Percentiles rank a stretch among this genome's conserved stretches.
phyloP scores from a whole-genome alignment of 768 basidiomycete genomes.

The Gloeopeniophorella convolvens region DNA sequence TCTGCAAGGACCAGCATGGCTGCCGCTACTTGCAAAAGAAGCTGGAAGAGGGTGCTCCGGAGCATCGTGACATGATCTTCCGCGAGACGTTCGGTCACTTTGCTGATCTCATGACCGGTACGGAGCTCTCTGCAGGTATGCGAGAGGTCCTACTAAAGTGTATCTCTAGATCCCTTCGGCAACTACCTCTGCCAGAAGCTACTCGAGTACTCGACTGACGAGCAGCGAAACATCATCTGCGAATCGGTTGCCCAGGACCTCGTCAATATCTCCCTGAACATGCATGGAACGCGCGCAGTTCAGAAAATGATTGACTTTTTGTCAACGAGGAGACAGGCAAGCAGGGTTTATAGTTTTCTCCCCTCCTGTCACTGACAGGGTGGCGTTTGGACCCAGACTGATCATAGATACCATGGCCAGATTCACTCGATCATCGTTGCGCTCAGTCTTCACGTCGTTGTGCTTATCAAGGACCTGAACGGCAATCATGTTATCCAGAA shows the following conservation, averaged over 20 bases:
- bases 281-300: constrained; percentile 99
- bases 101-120: constrained; percentile 96
- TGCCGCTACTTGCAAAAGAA: constrained; percentile 99
- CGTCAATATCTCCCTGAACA: constrained; percentile 96
- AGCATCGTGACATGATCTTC: constrained; percentile 99
- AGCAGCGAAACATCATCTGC: constrained; percentile 94
- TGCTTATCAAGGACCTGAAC: constrained; percentile 97
- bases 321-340: constrained; percentile 87
- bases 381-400: constrained; percentile 50
- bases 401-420: constrained; percentile 79
- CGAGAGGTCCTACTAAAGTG: constrained; percentile 9
- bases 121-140: constrained; percentile 19
- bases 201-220: constrained; percentile 93
- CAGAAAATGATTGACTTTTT: constrained; percentile 99
- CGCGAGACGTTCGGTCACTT: constrained; percentile 97
- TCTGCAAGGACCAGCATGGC: constrained; percentile 99
- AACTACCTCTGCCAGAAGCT: constrained; percentile 99
- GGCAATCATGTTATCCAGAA: constrained; percentile 99
- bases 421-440: constrained; percentile 97
- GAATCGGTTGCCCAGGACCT: constrained; percentile 97
- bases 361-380: constrained; percentile 47
- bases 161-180: constrained; percentile 81
- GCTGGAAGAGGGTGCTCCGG: constrained; percentile 90
- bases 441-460: constrained; percentile 94
- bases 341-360: constrained; percentile 32